phyloP scores from a whole-genome alignment of 1,139 yeast genomes.

The Casaregolazyma suthepensis region DNA sequence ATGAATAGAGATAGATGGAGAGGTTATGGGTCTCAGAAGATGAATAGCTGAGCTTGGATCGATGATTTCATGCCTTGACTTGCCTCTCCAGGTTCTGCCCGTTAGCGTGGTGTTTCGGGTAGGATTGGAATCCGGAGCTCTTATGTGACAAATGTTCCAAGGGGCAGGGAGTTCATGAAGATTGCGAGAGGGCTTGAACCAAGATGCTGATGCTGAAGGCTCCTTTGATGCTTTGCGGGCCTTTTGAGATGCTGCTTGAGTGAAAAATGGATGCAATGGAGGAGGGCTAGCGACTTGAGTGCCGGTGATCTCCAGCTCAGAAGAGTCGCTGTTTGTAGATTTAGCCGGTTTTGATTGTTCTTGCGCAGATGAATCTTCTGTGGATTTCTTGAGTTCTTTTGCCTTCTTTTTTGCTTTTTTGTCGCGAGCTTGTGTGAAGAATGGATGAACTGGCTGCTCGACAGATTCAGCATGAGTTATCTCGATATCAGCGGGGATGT shows the following conservation, averaged over 20 bases:
- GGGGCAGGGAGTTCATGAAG: background rate
- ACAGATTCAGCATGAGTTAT: background rate
- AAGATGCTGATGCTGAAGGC: background rate
- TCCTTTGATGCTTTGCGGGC: background rate
- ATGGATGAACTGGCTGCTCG: constrained; percentile 19
- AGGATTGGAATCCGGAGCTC: background rate
- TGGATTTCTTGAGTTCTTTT: background rate
- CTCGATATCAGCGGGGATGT: background rate
- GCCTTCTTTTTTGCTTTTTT: background rate
- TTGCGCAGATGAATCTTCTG: background rate
- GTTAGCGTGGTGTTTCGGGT: background rate
- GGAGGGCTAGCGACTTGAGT: background rate
- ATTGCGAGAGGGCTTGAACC: background rate
- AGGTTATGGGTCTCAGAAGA: background rate
- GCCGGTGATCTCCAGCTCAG: background rate
- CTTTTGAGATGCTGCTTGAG: background rate
- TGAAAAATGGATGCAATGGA: background rate
- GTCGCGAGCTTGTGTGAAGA: constrained; percentile 16
- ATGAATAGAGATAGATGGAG: constrained; percentile 1
- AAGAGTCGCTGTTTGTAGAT: background rate
- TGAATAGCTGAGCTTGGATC: background rate
- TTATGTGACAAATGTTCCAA: constrained; percentile 1
- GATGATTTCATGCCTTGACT: background rate
- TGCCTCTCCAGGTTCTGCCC: constrained; percentile 7
- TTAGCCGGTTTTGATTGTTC: background rate